phyloP scores from a whole-genome alignment of 2,329 filamentous ascomycete species.

The Geosmithia flava region DNA sequence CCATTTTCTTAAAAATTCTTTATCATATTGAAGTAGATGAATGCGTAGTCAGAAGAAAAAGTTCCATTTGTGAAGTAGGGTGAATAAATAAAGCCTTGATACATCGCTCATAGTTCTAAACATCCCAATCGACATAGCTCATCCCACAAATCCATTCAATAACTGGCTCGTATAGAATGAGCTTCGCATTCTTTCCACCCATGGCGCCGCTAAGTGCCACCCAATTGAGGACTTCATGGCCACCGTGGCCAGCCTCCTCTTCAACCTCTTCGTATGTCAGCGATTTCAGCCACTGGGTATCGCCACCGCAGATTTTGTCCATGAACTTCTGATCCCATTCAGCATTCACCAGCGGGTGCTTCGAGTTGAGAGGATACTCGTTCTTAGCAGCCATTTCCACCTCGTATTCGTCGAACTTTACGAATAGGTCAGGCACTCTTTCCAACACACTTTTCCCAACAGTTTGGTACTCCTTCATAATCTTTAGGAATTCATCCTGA shows the following conservation, averaged over 20 bases:
- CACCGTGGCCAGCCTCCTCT: constrained; percentile 2
- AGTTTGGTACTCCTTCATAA: constrained; percentile 16
- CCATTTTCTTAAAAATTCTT: no score
- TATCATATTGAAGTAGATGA: no score
- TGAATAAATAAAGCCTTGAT: no score
- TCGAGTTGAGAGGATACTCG: constrained; percentile 15
- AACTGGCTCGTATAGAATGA: background rate
- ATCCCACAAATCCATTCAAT: background rate
- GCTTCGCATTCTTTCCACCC: background rate
- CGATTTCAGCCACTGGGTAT: constrained; percentile 2
- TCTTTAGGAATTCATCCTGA: constrained; percentile 12
- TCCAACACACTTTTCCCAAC: constrained; percentile 11
- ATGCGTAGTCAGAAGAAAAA: no score
- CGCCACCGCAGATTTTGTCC: constrained; percentile 8
- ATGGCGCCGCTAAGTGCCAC: background rate
- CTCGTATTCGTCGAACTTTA: constrained; percentile 15
- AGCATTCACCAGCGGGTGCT: constrained; percentile 15
- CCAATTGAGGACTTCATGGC: background rate
- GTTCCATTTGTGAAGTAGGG: no score
- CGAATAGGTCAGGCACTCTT: constrained; percentile 12
- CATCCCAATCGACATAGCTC: background rate
- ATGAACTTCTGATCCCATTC: constrained; percentile 15
- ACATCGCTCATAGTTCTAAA: background rate
- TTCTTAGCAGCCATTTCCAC: constrained; percentile 16
- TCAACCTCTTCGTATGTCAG: background rate